Base-by-base conservation (phyloP, 768 basidiomycete species). In the Neoboletus magnificus region DNA sequence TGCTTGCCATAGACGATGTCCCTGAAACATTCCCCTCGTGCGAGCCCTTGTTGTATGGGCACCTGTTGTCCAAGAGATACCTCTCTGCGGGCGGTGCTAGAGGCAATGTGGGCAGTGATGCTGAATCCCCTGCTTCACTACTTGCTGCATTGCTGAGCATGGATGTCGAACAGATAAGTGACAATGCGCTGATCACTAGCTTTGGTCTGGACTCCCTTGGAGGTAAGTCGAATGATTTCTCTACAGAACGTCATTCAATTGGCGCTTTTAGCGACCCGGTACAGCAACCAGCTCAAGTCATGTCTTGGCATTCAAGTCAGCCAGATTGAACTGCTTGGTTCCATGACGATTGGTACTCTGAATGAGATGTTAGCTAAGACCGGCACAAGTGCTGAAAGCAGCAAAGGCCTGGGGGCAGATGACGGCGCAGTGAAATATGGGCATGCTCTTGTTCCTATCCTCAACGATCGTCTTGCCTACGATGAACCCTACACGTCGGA, bases 381-480 rank as follows among this genome's bases (percentile, higher is more conserved):
- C 33, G 60, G 63, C 2, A 52, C 56, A 13, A 47, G 63, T 20
- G 9, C 52, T n/a, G 54, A 46, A 22, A 20, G 46, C 5, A 33
- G 44, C 2, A 54, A 66, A 25, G 50, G 42, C 13, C 37, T 55
- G 11, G 51, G 37, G 1, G 37, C 33, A 2, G 69, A 68, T 36
- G 65, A 70, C 27, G 66, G 69, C 32, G 55, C 67, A n/a, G 48
- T 56, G 4, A 70, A 62, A 52, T 70, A 70, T 30, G 68, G 69
- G 9, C 53, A 68, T 12, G 56, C 69, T 13, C 62, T 70, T 12
- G 55, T 70, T 25, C 65, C 69, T 4, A 59, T 65, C 43, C 62
- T 70, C 25, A 71, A 70, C 35, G 65, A 71, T 35, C 63, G 65
- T 35, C 65, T 71, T 23, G 69, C 69, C 20, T 70, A 71, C 27